These are phyloP conservation scores for Brassica cretica DNA, from an alignment of 345 rosid species.

Conservation along the genomic window DNA sequence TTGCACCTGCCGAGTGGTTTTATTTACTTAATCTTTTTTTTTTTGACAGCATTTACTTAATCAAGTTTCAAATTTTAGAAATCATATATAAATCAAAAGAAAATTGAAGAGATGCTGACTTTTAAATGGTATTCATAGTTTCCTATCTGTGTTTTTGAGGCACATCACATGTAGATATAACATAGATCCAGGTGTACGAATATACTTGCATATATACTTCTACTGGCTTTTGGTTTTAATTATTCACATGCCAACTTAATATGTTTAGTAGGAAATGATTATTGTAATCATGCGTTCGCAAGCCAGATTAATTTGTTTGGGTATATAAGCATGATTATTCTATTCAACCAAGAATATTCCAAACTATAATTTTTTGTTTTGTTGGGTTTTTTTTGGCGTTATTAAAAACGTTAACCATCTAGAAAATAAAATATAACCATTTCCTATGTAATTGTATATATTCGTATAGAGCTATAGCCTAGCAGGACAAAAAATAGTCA, in stretches of 20 bases:
- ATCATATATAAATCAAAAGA: background rate
- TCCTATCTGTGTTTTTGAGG: background rate
- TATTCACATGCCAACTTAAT: conserved; percentile 28
- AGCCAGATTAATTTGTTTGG: conserved; percentile 15
- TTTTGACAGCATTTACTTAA: background rate
- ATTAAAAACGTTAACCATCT: background rate
- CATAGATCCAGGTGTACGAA: conserved; percentile 28
- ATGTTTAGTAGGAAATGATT: background rate
- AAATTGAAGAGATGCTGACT: background rate
- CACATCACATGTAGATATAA: conserved; percentile 18
- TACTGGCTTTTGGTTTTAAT: background rate
- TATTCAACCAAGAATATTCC: background rate
- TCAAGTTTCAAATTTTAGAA: background rate
- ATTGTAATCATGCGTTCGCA: background rate
- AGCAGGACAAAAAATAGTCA: conserved; percentile 9
- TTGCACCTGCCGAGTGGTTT: conserved; percentile 7
- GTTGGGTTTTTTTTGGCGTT: background rate
- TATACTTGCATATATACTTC: conserved; percentile 1
- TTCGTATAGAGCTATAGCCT: background rate
- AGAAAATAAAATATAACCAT: background rate
- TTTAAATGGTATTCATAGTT: conserved; percentile 9
- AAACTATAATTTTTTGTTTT: background rate
- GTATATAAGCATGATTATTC: background rate
- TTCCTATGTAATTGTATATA: background rate
- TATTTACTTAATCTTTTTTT: background rate